Base-by-base conservation (phyloP, 2,329 filamentous ascomycete species). In the Venturia carpophila region DNA sequence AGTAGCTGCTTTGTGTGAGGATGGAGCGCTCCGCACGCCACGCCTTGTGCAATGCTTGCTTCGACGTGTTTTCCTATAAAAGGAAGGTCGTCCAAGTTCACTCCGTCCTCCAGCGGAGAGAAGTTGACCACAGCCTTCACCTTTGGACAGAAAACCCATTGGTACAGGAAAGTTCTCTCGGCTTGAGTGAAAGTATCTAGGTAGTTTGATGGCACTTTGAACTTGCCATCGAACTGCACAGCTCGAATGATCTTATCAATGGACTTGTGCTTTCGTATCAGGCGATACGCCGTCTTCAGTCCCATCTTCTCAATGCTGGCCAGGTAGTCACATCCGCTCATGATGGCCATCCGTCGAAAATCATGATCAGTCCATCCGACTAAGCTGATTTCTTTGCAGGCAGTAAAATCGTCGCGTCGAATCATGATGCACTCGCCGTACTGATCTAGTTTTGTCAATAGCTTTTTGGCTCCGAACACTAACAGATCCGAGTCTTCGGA, bases 281-380 rank as follows among this genome's bases (percentile, higher is more conserved):
- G 85, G 56, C 92, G 87, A 75, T 99, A 90, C 0, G 94, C 93
- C 6, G 92, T 97, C 80, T 97, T 97, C 65, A 99, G 76, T 0
- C 94, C 94, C 76, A 99, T 86, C 62, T 89, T 89, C 65, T 86
- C 87, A 67, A 99, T 90, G 66, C 89, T 89, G 2, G 87, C 80
- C n/a, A 97, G 83, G 74, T 99, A 99, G 74, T 99, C 94, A 73
- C 94, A 99, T 9, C 94, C 94, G 73, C 92, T 96, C 67, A 99
- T 78, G 69, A 99, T 99, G 49, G 92, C 91, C 94, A 99, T 99
- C 64, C 87, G 87, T 66, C 94, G 85, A 71, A 99, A 99, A 69
- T 97, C 91, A 11, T 83, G 81, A 74, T 97, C 93, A 1, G 90
- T 89, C 93, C 93, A 99, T 9, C 92, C 93, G 4, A 91, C 88